Evolutionary conservation across 192 early-diverging fungal genomes (phyloP).

Genomic region (Dimargaris xerosporica): DNA sequence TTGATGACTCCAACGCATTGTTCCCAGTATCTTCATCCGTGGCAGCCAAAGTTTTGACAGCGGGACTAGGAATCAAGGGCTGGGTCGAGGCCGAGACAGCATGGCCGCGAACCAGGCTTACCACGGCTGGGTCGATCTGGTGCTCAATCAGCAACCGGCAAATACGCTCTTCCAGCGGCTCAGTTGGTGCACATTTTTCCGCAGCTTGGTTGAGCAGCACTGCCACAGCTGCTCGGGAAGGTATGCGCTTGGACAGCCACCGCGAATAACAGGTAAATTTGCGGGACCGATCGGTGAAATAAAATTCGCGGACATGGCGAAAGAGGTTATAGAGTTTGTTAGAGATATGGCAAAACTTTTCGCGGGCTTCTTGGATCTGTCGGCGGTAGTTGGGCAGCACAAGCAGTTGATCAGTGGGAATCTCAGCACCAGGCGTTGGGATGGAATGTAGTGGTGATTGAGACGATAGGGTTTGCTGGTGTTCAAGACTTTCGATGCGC

Average conservation of each 20-base stretch:
- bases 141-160: constrained; percentile 15
- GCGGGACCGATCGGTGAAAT: constrained; percentile 12
- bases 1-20: neutral
- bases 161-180: constrained; percentile 19
- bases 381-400: neutral
- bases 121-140: neutral
- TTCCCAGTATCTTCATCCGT: neutral
- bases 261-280: constrained; percentile 23
- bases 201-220: constrained; percentile 10
- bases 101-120: constrained; percentile 4
- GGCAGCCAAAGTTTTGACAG: neutral
- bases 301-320: constrained; percentile 22
- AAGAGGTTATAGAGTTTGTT: constrained; percentile 22
- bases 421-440: constrained; percentile 23
- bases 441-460: constrained; percentile 21
- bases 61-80: neutral
- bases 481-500: constrained; percentile 5
- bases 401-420: constrained; percentile 8
- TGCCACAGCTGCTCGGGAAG: constrained; percentile 2
- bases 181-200: constrained; percentile 15
- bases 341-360: constrained; percentile 22
- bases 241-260: neutral
- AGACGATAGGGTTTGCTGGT: constrained; percentile 17
- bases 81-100: neutral
- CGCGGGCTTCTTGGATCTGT: neutral